Conservation (phyloP, 2,329 filamentous ascomycete species). For the Cryoendolithus antarcticus region DNA sequence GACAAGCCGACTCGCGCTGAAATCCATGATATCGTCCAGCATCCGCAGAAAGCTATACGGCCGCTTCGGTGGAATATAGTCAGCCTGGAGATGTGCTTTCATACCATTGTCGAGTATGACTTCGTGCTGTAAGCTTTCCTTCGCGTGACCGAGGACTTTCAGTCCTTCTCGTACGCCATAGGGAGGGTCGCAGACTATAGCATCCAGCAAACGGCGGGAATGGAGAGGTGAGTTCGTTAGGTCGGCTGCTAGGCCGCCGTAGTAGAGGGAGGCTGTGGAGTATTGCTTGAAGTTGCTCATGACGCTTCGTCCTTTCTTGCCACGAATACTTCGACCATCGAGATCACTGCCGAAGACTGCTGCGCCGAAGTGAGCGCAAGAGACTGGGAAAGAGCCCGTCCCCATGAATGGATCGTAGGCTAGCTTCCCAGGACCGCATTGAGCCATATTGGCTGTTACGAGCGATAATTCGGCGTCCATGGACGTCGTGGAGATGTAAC, state of each 20-base stretch:
- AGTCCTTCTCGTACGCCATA: constrained; percentile 91
- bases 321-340: constrained; percentile 77
- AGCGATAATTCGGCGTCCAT: constrained; percentile 94
- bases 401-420: constrained; percentile 95
- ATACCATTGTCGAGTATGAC: constrained; percentile 56
- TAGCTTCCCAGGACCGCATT: constrained; percentile 68
- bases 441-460: constrained; percentile 80
- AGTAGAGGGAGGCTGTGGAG: constrained; percentile 49
- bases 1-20: constrained; percentile 65
- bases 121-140: constrained; percentile 38
- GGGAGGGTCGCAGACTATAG: constrained; percentile 88
- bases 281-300: constrained; percentile 78
- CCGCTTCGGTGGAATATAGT: constrained; percentile 74
- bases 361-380: constrained; percentile 82
- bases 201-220: constrained; percentile 54
- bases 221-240: constrained; percentile 71
- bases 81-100: constrained; percentile 55
- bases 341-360: constrained; percentile 80
- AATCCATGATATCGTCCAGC: constrained; percentile 78
- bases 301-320: constrained; percentile 45
- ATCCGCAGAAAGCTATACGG: constrained; percentile 87
- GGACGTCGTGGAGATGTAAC: constrained; percentile 88
- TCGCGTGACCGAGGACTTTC: constrained; percentile 68
- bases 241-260: constrained; percentile 75
- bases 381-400: constrained; percentile 83